These are phyloP conservation scores for Xylaria sp. DNA, from an alignment of 2,329 filamentous ascomycete genomes.

Conservation along the genomic window DNA sequence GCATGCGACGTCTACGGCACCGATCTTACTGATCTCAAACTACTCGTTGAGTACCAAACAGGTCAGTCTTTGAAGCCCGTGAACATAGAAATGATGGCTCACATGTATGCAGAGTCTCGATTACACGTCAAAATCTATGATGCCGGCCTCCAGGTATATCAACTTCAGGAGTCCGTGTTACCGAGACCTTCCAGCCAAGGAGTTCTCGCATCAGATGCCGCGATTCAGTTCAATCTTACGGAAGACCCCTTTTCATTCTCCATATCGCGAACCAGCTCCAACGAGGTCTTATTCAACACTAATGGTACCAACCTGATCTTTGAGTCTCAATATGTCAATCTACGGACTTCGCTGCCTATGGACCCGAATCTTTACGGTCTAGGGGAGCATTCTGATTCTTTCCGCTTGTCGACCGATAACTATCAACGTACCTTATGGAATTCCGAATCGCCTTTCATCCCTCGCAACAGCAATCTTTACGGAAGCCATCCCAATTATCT, in stretches of 20 bases:
- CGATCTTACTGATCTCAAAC: slow-evolving; percentile 41
- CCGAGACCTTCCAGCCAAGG: slow-evolving; percentile 38
- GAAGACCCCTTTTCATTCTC: slow-evolving; percentile 74
- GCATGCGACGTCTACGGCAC: slow-evolving; percentile 43
- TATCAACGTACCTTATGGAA: slow-evolving; percentile 72
- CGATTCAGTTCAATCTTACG: slow-evolving; percentile 59
- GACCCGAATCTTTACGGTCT: slow-evolving; percentile 71
- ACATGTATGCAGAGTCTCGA: slow-evolving; percentile 33
- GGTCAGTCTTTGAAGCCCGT: slow-evolving; percentile 25
- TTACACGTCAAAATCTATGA: slow-evolving; percentile 44
- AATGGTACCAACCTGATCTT: slow-evolving; percentile 52
- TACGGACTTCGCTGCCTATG: slow-evolving; percentile 67
- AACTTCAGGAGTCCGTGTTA: slow-evolving; percentile 44
- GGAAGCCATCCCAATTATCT: slow-evolving; percentile 73
- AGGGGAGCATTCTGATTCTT: slow-evolving; percentile 70
- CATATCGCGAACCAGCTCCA: slow-evolving; percentile 57
- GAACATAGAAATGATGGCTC: not conserved
- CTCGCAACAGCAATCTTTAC: slow-evolving; percentile 65
- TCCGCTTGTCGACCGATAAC: slow-evolving; percentile 65
- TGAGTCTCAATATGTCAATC: slow-evolving; percentile 61
- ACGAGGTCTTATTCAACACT: slow-evolving; percentile 68
- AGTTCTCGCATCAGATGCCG: slow-evolving; percentile 39
- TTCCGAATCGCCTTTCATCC: slow-evolving; percentile 63
- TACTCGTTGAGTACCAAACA: slow-evolving; percentile 44
- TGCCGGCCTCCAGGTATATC: slow-evolving; percentile 42